Base-by-base conservation (phyloP, 2,329 filamentous ascomycete genomes). In the Alternaria infectoria region DNA sequence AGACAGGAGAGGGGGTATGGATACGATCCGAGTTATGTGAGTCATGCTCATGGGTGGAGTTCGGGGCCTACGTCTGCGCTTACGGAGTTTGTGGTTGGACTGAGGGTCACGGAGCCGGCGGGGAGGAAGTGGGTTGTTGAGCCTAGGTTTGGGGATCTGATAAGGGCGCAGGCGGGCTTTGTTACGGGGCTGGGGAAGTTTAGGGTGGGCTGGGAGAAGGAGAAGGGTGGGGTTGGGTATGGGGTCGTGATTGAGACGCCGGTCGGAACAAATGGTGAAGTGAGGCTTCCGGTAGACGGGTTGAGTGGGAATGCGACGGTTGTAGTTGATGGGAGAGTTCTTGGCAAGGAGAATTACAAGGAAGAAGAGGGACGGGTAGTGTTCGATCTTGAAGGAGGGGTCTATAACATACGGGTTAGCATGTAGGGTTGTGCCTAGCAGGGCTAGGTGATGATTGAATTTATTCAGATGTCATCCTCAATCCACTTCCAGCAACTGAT, bases 401-500 rank as follows among this genome's bases (percentile, higher is more conserved):
- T 23, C 0, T 57, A 57, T 17, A n/a, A 21, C 47, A 49, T 57
- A 36, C 44, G 21, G 4, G 45, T 57, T 10, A 3, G 45, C 19
- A 46, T 0, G 13, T 25, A 46, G 6, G 36, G 9, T 9, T 40
- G 36, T 0, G 36, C n/a, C 0, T 6, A 3, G 5, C n/a, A 40
- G 9, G 36, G 36, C n/a, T 40, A 6, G n/a, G 9, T 6, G 36
- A 17, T 40, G n/a, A 40, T 40, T 40, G 36, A 5, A 6, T 26
- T 11, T 28, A 17, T 26, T 49, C 45, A 28, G 6, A 3, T 25
- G 23, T 8, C 10, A 0, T 25, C 1, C 11, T 49, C 61, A 82
- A 30, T 83, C 81, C 30, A 84, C 75, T 57, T 85, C 80, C 32
- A 87, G 65, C 54, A 87, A 74, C 67, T 83, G 73, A 71, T 87